These are phyloP conservation scores for Lagenaria siceraria DNA, from an alignment of 306 rosid species.

Conservation along the genomic window DNA sequence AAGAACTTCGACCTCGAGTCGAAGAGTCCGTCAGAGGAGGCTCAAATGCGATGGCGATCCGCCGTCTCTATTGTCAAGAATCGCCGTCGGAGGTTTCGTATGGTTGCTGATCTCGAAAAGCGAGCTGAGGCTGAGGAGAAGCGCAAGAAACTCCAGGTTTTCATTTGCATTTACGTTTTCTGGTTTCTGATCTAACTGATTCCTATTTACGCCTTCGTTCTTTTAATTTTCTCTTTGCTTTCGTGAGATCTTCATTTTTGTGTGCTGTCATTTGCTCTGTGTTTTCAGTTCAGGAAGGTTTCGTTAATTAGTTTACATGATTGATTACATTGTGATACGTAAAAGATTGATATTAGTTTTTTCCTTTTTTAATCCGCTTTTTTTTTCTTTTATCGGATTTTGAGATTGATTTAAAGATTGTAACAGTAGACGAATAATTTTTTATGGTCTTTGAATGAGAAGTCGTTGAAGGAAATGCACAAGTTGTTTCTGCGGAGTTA, in stretches of 20 bases:
- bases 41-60: conserved; percentile 67
- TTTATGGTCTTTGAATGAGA: neutral
- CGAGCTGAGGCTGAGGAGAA: conserved; percentile 50
- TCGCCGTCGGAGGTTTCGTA: conserved; percentile 83
- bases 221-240: neutral
- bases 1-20: conserved; percentile 48
- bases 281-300: neutral
- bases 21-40: conserved; percentile 46
- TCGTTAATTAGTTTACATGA: neutral
- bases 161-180: neutral
- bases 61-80: conserved; percentile 80
- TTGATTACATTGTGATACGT: neutral
- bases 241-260: conserved; percentile 5
- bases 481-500: neutral
- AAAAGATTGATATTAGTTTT: neutral
- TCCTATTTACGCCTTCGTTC: neutral
- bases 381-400: neutral
- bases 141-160: conserved; percentile 59
- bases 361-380: neutral
- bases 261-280: neutral
- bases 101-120: conserved; percentile 82
- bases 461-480: neutral
- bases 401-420: neutral
- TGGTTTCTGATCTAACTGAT: neutral
- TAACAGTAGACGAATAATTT: neutral